Conservation (phyloP, 2,329 filamentous ascomycete genomes). For the Colletotrichum echinochloae region DNA sequence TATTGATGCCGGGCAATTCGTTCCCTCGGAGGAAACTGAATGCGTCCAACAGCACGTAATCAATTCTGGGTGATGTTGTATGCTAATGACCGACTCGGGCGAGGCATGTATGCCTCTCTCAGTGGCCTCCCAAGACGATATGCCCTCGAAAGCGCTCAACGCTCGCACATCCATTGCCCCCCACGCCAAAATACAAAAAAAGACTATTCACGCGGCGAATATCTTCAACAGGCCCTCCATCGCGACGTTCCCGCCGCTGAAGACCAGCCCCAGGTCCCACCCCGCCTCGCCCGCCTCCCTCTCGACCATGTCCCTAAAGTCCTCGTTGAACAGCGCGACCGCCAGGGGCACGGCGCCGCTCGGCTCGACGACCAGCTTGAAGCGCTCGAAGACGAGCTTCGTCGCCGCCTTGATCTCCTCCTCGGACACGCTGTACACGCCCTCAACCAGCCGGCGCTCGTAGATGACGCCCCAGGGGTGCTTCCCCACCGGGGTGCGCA, state of each 20-base stretch:
- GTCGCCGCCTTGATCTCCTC: conserved; percentile 84
- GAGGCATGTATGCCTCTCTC: not conserved
- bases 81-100: not conserved
- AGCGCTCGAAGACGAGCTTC: conserved; percentile 82
- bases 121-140: not conserved
- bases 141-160: no score
- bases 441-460: conserved; percentile 75
- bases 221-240: conserved; percentile 65
- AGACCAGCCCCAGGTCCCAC: conserved; percentile 76
- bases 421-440: conserved; percentile 81
- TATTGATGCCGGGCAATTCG: not conserved
- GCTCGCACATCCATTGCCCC: no score
- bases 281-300: conserved; percentile 76
- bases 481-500: conserved; percentile 84
- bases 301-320: conserved; percentile 79
- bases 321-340: conserved; percentile 85
- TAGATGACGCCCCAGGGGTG: conserved; percentile 84
- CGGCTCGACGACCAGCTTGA: conserved; percentile 93
- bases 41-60: not conserved
- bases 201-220: conserved; percentile 51
- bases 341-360: conserved; percentile 88
- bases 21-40: not conserved
- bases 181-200: not conserved
- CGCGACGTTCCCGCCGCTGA: conserved; percentile 71
- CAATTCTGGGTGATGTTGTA: not conserved